These are phyloP conservation scores for Theobroma cacao DNA, from an alignment of 345 rosid species.

Conservation along the genomic window DNA sequence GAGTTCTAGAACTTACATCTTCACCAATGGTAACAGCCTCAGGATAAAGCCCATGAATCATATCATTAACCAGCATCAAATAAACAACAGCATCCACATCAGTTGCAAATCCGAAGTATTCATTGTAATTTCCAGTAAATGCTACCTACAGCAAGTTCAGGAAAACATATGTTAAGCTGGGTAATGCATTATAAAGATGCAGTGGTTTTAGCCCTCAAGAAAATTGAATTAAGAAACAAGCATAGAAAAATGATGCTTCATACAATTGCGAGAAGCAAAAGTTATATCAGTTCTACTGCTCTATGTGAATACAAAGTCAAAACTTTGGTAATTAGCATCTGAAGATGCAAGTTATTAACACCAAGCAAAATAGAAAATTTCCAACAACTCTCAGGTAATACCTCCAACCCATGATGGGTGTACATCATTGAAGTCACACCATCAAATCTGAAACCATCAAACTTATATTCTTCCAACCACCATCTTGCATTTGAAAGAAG, in stretches of 20 bases:
- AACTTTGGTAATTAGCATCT: background rate
- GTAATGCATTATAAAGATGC: conserved; percentile 2
- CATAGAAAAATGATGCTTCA: background rate
- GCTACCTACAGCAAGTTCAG: conserved; percentile 45
- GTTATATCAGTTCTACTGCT: background rate
- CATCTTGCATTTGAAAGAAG: conserved; percentile 96
- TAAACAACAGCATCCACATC: conserved; percentile 90
- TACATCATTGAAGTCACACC: conserved; percentile 99
- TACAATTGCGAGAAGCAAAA: background rate
- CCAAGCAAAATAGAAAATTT: conserved; percentile 2
- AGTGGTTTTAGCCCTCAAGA: background rate
- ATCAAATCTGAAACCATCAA: conserved; percentile 97
- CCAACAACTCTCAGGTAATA: conserved; percentile 20
- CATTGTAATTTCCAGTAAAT: conserved; percentile 88
- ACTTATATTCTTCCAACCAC: conserved; percentile 96
- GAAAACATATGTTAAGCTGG: conserved; percentile 4
- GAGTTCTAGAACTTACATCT: conserved; percentile 52
- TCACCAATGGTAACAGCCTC: conserved; percentile 87
- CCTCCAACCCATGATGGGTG: conserved; percentile 93
- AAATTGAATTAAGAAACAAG: background rate
- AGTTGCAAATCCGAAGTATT: conserved; percentile 87
- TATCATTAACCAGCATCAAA: conserved; percentile 90
- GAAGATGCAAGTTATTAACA: background rate
- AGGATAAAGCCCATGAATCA: conserved; percentile 93
- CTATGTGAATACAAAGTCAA: background rate